Evolutionary conservation across 2,329 filamentous ascomycete genomes (phyloP), one percentile per base, ranked within the genome.

Genomic region (Colletotrichum falcatum): DNA sequence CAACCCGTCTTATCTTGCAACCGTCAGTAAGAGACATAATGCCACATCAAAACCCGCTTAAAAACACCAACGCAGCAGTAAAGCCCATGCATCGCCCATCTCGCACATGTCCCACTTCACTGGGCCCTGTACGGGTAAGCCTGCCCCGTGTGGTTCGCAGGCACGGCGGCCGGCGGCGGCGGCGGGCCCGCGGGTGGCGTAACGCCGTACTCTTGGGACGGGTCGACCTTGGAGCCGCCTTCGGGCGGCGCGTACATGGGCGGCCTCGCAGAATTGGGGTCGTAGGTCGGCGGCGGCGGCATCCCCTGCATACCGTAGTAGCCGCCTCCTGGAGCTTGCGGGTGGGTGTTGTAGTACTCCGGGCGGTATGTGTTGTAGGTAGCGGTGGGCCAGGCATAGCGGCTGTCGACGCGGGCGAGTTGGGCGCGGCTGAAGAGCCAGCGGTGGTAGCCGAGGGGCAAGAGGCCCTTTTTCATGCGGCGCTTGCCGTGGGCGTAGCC

Each of bases 401-500:
- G 79, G 20, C 85, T 85, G 74, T 87, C 85, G 76, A 85, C 81
- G 46, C 79, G 81, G 53, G 83, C 82, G 68, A 83, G 82, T 63
- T 83, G 79, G 61, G 79, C 76, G 73, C 83, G 82, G 71, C 83
- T 82, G 72, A 89, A 83, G 61, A 90, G 82, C 80, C 84, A 89
- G 87, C 90, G 84, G 80, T 96, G 92, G 77, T 95, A 95, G 72
- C 80, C 81, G 44, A 94, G 80, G 20, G 92, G 91, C 23, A 85
- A 83, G 46, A 90, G 82, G 1, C 92, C 92, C 78, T 90, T 91
- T 71, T 83, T 85, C 73, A 95, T 84, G 56, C 93, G 86, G 55
- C 82, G 81, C 78, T 88, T 88, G 55, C 92, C 93, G 80, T 95
- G 93, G 56, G 88, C 81, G 79, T 92, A 92, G 71, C 92, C 92